These are phyloP conservation scores for Ogataea nitratoaversa DNA, from an alignment of 805 yeast species.

Conservation along the genomic window DNA sequence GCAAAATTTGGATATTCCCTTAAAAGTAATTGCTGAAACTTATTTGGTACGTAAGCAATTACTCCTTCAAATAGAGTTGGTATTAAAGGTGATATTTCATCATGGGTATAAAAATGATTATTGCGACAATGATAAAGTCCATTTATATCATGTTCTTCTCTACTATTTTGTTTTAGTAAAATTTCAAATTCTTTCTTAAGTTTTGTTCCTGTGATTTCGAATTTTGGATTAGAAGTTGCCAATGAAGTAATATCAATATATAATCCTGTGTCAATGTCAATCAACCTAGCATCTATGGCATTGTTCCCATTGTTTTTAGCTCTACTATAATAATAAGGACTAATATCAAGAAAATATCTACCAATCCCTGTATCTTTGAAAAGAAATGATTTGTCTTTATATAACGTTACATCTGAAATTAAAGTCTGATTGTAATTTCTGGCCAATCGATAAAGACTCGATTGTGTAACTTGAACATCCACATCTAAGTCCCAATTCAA, in stretches of 20 bases:
- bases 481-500: slow-evolving; percentile 62
- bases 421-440: slow-evolving; percentile 45
- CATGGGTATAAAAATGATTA: slow-evolving; percentile 47
- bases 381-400: slow-evolving; percentile 5
- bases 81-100: slow-evolving; percentile 50
- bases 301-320: background rate
- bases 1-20: slow-evolving; percentile 34
- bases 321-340: slow-evolving; percentile 13
- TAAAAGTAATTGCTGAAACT: slow-evolving; percentile 30
- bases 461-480: slow-evolving; percentile 57
- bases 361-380: slow-evolving; percentile 29
- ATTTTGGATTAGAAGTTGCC: slow-evolving; percentile 14
- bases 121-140: slow-evolving; percentile 45
- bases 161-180: slow-evolving; percentile 12
- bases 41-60: slow-evolving; percentile 41
- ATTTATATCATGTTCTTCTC: slow-evolving; percentile 8
- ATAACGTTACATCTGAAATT: slow-evolving; percentile 36
- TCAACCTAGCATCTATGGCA: slow-evolving; percentile 24
- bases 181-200: slow-evolving; percentile 13
- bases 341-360: slow-evolving; percentile 30
- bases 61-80: slow-evolving; percentile 58
- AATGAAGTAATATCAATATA: slow-evolving; percentile 43
- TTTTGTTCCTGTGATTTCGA: slow-evolving; percentile 4
- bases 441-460: slow-evolving; percentile 40
- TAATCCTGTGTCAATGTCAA: slow-evolving; percentile 46